Evolutionary conservation across 208 protist genomes (phyloP), one percentile per base, ranked within the genome.

Genomic region (Crithidia sp.): DNA sequence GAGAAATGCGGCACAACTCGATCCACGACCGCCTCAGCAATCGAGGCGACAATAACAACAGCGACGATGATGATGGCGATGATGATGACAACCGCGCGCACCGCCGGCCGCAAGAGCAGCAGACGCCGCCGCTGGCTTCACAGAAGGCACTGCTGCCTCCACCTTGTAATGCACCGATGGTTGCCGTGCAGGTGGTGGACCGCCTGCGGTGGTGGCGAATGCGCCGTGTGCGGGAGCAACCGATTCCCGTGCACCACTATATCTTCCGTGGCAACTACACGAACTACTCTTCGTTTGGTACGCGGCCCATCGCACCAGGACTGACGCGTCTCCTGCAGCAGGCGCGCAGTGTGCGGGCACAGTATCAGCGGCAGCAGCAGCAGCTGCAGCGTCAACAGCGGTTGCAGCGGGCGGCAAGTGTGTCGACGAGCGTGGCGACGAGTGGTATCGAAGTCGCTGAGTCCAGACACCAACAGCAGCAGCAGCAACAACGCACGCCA

Each of bases 191-290:
- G 67, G 75, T 93, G 12, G 77, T 89, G n/a, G 90, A 95, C 57
- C 87, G 90, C 7, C 71, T 93, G 60, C 85, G 87, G 9, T 91
- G 85, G 85, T 95, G 90, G 88, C 85, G 90, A 28, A 64, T 53
- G 3, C 71, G 69, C 12, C 82, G 86, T 17, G 60, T 87, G 64
- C 70, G 61, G 28, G 77, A 91, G 67, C 76, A 77, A 12, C 85
- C 85, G 36, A 39, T 89, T 9, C 82, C 85, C 1, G 41, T 77
- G 39, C 68, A 84, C 40, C 82, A 87, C 69, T 77, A 81, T 39
- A 68, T 87, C 13, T 67, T 85, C 4, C 72, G 73, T 13, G 56
- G 73, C 16, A 79, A 77, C 50, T 89, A 83, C 40, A 58, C 56
- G 12, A 89, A 89, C 75, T 89, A 89, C 74, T 84, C 79, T 12